Evolutionary conservation across 2,329 filamentous ascomycete genomes (phyloP).

Genomic region (Aureobasidium vineae): DNA sequence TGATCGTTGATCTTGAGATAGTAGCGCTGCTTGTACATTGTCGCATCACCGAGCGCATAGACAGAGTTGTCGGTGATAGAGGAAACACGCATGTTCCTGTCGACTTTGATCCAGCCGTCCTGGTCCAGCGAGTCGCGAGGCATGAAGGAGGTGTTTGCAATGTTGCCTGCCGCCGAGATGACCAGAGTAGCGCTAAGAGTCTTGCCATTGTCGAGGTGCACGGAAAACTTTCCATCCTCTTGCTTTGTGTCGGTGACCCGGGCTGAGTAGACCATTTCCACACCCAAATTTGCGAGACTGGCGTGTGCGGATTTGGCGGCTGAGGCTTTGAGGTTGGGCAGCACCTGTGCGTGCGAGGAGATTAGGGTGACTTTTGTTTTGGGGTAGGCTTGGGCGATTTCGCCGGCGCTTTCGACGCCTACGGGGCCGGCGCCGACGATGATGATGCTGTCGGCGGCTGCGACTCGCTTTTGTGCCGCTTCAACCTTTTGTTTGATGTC

Average conservation of each 20-base stretch:
- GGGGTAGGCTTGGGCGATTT: conserved; percentile 19
- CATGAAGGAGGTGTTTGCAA: conserved; percentile 51
- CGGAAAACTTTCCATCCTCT: conserved; percentile 9
- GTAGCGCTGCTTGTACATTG: conserved; percentile 24
- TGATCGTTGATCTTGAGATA: conserved; percentile 24
- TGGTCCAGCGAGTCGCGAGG: conserved; percentile 33
- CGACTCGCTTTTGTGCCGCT: conserved; percentile 7
- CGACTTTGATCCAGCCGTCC: conserved; percentile 25
- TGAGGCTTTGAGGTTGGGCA: conserved; percentile 15
- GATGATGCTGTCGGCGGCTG: conserved; percentile 12
- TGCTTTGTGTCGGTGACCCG: conserved; percentile 3
- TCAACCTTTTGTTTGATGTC: conserved; percentile 14
- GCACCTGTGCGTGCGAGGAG: conserved; percentile 15
- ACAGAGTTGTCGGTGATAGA: conserved; percentile 1
- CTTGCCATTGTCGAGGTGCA: conserved; percentile 45
- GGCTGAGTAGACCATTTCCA: conserved; percentile 11
- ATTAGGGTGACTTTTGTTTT: conserved; percentile 1
- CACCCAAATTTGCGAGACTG: conserved; percentile 12
- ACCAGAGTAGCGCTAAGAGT: conserved; percentile 48
- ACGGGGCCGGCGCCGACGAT: conserved; percentile 17
- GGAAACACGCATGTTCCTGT: conserved; percentile 18
- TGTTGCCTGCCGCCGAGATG: conserved; percentile 49
- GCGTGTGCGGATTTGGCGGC: conserved; percentile 7
- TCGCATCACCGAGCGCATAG: conserved; percentile 21
- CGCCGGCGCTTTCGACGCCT: conserved; percentile 17